Base-by-base conservation (phyloP, 805 yeast species). In the Tetrapisispora pingtungensis region DNA sequence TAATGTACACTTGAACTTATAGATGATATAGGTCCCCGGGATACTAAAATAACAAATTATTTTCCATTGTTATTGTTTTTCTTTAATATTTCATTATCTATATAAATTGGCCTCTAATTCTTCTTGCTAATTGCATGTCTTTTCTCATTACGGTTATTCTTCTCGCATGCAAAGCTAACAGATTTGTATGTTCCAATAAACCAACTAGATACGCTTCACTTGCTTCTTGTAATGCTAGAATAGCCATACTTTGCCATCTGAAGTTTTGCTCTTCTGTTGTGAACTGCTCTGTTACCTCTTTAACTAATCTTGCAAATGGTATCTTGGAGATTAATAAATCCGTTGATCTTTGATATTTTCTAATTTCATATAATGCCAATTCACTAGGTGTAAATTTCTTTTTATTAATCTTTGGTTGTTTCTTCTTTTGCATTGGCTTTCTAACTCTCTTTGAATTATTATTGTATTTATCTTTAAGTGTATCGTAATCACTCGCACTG, bases 91-190 rank as follows among this genome's bases (percentile, higher is more conserved):
- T n/a, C n/a, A n/a, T n/a, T n/a, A n/a, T n/a, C n/a, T 47, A 60
- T 19, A 59, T 58, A 41, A 62, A 64, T 35, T 62, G 72, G 6
- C 88, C 89, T 53, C 89, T 71, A 35, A 83, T 76, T 61, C 90
- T 70, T 66, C 93, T 72, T 3, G 93, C 93, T 51, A 84, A 66
- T 56, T 83, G 89, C 48, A 84, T 78, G 58, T 84, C 94, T 60
- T 80, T 82, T 55, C 81, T 84, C 90, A 83, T 84, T 30, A 84
- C 81, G 0, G 94, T 84, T n/a, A 84, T 87, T 53, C 94, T 66
- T 56, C 80, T 82, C 1, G 88, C 89, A 62, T 84, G 93, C 33
- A 84, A 65, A 13, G 93, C 93, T 60, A 86, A 70, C 33, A 83
- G 58, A 53, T 84, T 84, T 3, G 89, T 83, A 58, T 84, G 93